Conservation (phyloP, 108 stramenopile species). For the Phaeodactylum tricornutum region DNA sequence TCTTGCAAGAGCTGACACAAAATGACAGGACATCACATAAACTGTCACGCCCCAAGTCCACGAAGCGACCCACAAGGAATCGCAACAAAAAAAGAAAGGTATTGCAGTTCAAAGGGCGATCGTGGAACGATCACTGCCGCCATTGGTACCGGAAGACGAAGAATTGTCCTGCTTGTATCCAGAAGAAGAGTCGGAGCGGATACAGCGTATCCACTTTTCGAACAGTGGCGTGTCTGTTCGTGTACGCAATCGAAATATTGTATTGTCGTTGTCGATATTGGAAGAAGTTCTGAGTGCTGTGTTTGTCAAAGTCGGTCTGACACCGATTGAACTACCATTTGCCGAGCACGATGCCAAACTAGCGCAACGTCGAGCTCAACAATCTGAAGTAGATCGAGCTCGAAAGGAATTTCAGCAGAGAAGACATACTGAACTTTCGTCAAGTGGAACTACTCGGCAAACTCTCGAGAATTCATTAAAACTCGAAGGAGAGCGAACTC, state of each 20-base stretch:
- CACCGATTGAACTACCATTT: not conserved
- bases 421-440: too few relatives aligned
- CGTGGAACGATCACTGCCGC: not conserved
- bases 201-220: slow-evolving; percentile 11
- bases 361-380: not conserved
- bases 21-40: slow-evolving; percentile 3
- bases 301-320: slow-evolving; percentile 41
- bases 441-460: too few relatives aligned
- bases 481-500: not conserved
- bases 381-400: not conserved
- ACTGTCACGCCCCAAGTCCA: not conserved
- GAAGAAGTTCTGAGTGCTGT: slow-evolving; percentile 37
- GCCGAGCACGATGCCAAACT: not conserved
- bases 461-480: not conserved
- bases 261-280: slow-evolving; percentile 33
- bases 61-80: not conserved
- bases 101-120: not conserved
- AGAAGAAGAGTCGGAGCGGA: not conserved
- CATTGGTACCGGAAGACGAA: not conserved
- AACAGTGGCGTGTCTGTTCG: slow-evolving; percentile 13
- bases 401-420: not conserved
- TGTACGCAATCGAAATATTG: slow-evolving; percentile 34
- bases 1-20: slow-evolving; percentile 19
- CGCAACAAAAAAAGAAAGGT: slow-evolving; percentile 17
- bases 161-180: not conserved